Conservation (phyloP, 768 basidiomycete species). For the Russula ochroleuca region DNA sequence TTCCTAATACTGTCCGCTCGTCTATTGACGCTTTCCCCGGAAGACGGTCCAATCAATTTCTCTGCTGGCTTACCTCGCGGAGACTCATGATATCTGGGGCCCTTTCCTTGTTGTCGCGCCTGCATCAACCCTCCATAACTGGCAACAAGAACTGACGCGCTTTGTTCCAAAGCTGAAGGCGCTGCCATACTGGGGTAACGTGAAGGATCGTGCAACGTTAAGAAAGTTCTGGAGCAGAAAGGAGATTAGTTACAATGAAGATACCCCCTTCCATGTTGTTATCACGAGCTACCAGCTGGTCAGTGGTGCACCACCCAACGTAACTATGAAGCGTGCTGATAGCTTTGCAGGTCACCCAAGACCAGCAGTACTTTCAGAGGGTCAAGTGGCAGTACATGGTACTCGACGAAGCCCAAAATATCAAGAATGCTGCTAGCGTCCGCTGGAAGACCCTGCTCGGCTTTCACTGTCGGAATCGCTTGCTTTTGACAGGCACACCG, state of each 20-base stretch:
- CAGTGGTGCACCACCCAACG: conserved; percentile 36
- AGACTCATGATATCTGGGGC: conserved; percentile 98
- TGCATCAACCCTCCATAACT: conserved; percentile 95
- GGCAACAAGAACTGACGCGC: conserved; percentile 97
- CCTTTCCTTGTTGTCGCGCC: conserved; percentile 98
- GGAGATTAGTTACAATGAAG: conserved; percentile 90
- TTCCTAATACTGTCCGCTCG: conserved; percentile 28
- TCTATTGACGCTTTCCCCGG: neutral
- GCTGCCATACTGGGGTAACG: conserved; percentile 96
- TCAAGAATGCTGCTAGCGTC: conserved; percentile 94
- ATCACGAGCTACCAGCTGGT: conserved; percentile 97
- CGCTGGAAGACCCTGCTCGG: conserved; percentile 97
- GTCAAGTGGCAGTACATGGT: conserved; percentile 99
- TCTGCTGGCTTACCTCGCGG: conserved; percentile 89
- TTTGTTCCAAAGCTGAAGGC: conserved; percentile 94
- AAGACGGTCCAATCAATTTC: conserved; percentile 98
- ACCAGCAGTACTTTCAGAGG: conserved; percentile 96
- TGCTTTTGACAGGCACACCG: conserved; percentile 94
- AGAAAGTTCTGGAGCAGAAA: conserved; percentile 99
- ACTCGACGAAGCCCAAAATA: conserved; percentile 98
- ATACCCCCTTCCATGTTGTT: conserved; percentile 93
- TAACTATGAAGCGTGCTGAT: neutral
- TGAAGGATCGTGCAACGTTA: conserved; percentile 90
- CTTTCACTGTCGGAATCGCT: conserved; percentile 91
- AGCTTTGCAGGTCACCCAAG: conserved; percentile 71